Evolutionary conservation across 306 rosid genomes (phyloP), one percentile per base, ranked within the genome.

Genomic region (Gastrolobium bilobum): DNA sequence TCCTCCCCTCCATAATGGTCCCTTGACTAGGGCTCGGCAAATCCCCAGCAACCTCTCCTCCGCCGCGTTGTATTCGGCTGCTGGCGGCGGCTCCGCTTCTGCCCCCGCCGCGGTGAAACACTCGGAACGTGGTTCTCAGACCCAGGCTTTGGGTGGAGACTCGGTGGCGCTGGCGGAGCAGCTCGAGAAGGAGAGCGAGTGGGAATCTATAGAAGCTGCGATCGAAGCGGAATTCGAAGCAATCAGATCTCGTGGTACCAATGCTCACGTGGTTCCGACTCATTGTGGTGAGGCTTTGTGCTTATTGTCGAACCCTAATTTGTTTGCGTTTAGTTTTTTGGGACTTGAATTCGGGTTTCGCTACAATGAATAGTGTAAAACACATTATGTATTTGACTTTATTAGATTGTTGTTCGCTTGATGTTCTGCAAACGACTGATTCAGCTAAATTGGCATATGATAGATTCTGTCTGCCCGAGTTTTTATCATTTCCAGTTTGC

Each of bases 11-110:
- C 98, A 93, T 86, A 91, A 85, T 85, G 98, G 98, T 6, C 97
- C 97, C 44, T 71, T 90, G 73, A 93, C 98, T n/a, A 78, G 98
- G 86, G 97, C 91, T 57, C 98, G 97, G 14, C 97, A 89, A 77
- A 92, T 86, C 71, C 98, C 98, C 38, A 75, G 34, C 79, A 76
- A 62, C 69, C 71, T 57, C 58, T 65, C 90, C 52, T 58, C 82
- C 37, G 84, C 73, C 5, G 72, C 47, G 60, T 4, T 65, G 13
- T 20, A 33, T 1, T 14, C 61, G 20, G 26, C 77, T 0, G 50
- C 43, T 7, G 20, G 10, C 15, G 60, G 2, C 3, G 60, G 43
- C 5, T 71, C 59, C 26, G 72, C 54, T 10, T 67, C 88, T 33
- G 54, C 86, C 6, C 82, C 84, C 43, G n/a, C 81, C 43, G 81